These are phyloP conservation scores for Penicillium sp. DNA, from an alignment of 2,329 filamentous ascomycete species.

Conservation along the genomic window DNA sequence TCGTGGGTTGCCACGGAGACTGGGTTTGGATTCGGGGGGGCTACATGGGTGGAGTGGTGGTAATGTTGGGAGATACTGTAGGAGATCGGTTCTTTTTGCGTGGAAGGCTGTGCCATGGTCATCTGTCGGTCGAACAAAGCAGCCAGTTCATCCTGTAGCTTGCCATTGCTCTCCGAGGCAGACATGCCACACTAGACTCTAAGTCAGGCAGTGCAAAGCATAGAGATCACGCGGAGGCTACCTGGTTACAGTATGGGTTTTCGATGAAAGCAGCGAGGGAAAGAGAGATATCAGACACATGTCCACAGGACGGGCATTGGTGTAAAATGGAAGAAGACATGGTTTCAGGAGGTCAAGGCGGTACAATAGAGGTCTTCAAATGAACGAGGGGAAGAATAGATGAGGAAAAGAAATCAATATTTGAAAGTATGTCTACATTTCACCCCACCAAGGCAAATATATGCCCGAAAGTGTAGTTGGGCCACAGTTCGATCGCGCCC, in stretches of 20 bases:
- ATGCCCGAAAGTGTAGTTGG: slow-evolving; percentile 19
- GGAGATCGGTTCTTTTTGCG: slow-evolving; percentile 48
- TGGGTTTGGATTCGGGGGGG: slow-evolving; percentile 39
- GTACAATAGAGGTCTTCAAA: background rate
- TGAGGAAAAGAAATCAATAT: background rate
- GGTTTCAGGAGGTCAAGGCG: background rate
- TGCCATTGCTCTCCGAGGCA: slow-evolving; percentile 48
- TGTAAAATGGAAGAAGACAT: slow-evolving; percentile 40
- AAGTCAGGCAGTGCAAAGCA: slow-evolving; percentile 20
- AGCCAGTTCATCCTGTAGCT: slow-evolving; percentile 77
- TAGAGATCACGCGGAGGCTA: slow-evolving; percentile 26
- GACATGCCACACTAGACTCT: slow-evolving; percentile 40
- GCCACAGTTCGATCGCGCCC: slow-evolving; percentile 10
- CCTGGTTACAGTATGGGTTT: slow-evolving; percentile 40
- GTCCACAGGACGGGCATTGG: slow-evolving; percentile 39
- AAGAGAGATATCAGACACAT: slow-evolving; percentile 35
- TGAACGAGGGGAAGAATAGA: background rate
- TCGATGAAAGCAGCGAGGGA: slow-evolving; percentile 36
- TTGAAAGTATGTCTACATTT: background rate
- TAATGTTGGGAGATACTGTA: slow-evolving; percentile 81
- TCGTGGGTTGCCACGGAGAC: slow-evolving; percentile 47
- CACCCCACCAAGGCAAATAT: slow-evolving; percentile 8
- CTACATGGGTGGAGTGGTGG: slow-evolving; percentile 69
- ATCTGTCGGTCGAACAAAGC: slow-evolving; percentile 73
- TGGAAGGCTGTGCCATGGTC: slow-evolving; percentile 49